Evolutionary conservation across 805 yeast species (phyloP), one percentile per base, ranked within the genome.

Genomic region (Starmerella sp.): DNA sequence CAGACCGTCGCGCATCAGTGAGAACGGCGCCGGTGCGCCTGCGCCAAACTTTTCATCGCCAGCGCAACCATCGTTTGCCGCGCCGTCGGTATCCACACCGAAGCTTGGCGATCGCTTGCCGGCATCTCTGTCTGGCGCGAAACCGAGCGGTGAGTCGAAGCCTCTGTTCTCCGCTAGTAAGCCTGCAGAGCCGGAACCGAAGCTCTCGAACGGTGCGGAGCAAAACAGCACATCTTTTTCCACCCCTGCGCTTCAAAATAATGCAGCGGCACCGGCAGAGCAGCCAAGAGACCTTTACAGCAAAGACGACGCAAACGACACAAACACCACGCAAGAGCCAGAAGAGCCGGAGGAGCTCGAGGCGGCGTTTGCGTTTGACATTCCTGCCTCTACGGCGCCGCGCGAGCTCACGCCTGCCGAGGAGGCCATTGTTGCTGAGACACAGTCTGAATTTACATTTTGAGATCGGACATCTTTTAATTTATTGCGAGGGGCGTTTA

Each of bases 341-440:
- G 35, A 29, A 6, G 34, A 28, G 10, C 14, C 13, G 29, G 13
- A 31, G 11, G 35, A 37, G 39, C 17, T 8, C 28, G 36, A 44
- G 29, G 36, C 36, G 13, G 36, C 48, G 28, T 44, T 44, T 50
- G 51, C 52, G 34, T 56, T 56, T 45, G 50, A 42, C 2, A 53
- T 53, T 32, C 59, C 59, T 3, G 42, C 9, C 1, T 38, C 60
- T 2, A 17, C 39, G 28, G 54, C 53, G 1, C 31, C 54, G 15
- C 41, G 54, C 22, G 54, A 57, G 15, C 36, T 57, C 52, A 54
- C 60, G 6, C 56, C 57, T 6, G 57, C 57, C 8, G 60, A 57
- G 31, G 57, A 57, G 48, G 56, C 42, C 14, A 29, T 57, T 35
- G 56, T 57, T 29, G 54, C 55, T 2, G 35, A 54, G 31, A 31